A percentile compares a stretch with the other conserved stretches of the same genome.
These are phyloP conservation scores for Penicillium sp. DNA, from an alignment of 2,329 filamentous ascomycete genomes.

Conservation along the genomic window DNA sequence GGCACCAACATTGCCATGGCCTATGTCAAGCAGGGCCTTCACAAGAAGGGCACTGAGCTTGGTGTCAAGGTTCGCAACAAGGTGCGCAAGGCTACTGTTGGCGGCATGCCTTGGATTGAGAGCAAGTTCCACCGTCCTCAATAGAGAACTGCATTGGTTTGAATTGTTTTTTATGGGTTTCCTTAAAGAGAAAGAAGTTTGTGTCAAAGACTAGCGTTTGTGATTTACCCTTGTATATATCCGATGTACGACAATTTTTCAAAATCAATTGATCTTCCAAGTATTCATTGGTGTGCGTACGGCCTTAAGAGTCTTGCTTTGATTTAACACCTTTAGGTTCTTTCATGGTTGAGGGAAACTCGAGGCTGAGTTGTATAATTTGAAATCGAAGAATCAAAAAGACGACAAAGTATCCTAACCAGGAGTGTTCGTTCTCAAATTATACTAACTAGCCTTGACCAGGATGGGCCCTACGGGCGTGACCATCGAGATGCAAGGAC, in stretches of 20 bases:
- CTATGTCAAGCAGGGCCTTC: constrained; percentile 77
- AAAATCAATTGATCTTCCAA: too few relatives aligned
- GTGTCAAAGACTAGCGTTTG: constrained; percentile 9
- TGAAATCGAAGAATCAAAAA: too few relatives aligned
- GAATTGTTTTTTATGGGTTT: background rate
- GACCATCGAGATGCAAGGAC: background rate
- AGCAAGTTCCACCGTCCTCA: constrained; percentile 68
- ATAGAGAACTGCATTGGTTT: constrained; percentile 2
- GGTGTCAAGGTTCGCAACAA: constrained; percentile 76
- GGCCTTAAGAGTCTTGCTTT: too few relatives aligned
- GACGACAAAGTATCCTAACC: too few relatives aligned
- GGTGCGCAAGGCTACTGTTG: constrained; percentile 71
- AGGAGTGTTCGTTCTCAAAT: too few relatives aligned
- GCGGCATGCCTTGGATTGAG: constrained; percentile 86
- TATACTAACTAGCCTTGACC: background rate
- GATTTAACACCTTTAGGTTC: too few relatives aligned
- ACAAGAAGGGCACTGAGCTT: constrained; percentile 82
- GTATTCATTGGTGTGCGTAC: too few relatives aligned
- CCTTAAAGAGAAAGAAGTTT: background rate
- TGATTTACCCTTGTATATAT: constrained; percentile 7
- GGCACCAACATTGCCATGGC: constrained; percentile 93
- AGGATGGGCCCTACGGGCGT: background rate
- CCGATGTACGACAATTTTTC: background rate
- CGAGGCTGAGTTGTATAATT: too few relatives aligned
- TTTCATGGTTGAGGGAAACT: too few relatives aligned